Evolutionary conservation across 257 asterid genomes (phyloP).

Genomic region (Linderniella brevidens): DNA sequence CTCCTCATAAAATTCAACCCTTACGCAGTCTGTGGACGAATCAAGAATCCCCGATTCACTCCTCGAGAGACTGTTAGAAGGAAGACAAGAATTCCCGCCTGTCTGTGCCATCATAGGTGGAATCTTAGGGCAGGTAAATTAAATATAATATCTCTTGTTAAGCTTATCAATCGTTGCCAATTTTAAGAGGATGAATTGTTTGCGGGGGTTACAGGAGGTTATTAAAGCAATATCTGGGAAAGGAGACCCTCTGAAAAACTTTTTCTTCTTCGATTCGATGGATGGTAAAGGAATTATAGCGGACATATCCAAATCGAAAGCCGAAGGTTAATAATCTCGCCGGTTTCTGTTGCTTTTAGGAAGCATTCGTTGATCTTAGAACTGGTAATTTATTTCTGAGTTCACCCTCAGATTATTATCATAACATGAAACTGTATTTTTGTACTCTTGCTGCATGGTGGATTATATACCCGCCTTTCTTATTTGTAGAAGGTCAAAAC

Average conservation of each 20-base stretch:
- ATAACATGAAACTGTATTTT: no score
- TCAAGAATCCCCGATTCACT: constrained; percentile 73
- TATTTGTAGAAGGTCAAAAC: no score
- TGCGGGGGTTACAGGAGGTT: constrained; percentile 54
- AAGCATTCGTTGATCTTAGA: no score
- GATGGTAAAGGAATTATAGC: constrained; percentile 86
- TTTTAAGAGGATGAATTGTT: not conserved
- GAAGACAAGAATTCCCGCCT: constrained; percentile 73
- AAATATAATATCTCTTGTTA: not conserved
- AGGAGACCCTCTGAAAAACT: constrained; percentile 85
- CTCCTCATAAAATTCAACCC: no score
- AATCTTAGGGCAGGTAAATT: constrained; percentile 80
- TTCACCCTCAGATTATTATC: no score
- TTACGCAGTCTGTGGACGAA: constrained; percentile 37
- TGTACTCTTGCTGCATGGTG: no score
- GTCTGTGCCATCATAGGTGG: constrained; percentile 89
- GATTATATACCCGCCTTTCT: no score
- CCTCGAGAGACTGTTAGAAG: constrained; percentile 50
- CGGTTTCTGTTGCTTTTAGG: no score
- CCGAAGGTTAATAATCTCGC: constrained; percentile 6
- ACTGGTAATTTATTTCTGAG: no score
- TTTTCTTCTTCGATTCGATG: constrained; percentile 70
- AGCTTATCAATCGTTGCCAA: not conserved
- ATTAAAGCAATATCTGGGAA: constrained; percentile 92
- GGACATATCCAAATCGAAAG: constrained; percentile 30